phyloP scores from a whole-genome alignment of 257 asterid genomes.

The Petrea volubilis region DNA sequence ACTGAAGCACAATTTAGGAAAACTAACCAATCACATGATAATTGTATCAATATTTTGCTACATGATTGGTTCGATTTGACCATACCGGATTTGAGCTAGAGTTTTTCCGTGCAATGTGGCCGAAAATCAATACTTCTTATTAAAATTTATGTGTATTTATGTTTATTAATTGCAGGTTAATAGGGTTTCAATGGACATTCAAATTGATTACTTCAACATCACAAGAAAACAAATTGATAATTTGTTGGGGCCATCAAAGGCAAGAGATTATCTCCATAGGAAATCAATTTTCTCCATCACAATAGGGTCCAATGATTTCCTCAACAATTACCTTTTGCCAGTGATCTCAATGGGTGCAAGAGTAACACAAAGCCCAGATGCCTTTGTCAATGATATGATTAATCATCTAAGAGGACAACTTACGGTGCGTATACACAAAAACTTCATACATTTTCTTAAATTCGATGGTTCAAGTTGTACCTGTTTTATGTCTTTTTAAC shows the following conservation, averaged over 20 bases:
- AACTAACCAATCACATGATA: background rate
- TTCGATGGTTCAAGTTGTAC: too few relatives aligned
- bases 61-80: too few relatives aligned
- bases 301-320: conserved; percentile 86
- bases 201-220: conserved; percentile 86
- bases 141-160: too few relatives aligned
- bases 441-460: background rate
- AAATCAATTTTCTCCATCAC: conserved; percentile 80
- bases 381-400: conserved; percentile 68
- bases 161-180: conserved; percentile 53
- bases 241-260: conserved; percentile 64
- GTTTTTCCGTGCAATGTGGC: too few relatives aligned
- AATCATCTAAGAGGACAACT: conserved; percentile 69
- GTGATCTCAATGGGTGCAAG: conserved; percentile 74
- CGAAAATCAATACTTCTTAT: too few relatives aligned
- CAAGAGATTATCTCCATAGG: conserved; percentile 56
- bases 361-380: conserved; percentile 62
- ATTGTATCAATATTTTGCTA: too few relatives aligned
- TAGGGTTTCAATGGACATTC: conserved; percentile 89
- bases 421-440: conserved; percentile 43
- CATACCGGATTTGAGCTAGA: too few relatives aligned
- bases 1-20: too few relatives aligned
- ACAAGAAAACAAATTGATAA: conserved; percentile 70
- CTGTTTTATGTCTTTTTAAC: too few relatives aligned
- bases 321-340: conserved; percentile 85